Evolutionary conservation across 768 basidiomycete species (phyloP), one percentile per base, ranked within the genome.

Genomic region (Coprinopsis sp.): DNA sequence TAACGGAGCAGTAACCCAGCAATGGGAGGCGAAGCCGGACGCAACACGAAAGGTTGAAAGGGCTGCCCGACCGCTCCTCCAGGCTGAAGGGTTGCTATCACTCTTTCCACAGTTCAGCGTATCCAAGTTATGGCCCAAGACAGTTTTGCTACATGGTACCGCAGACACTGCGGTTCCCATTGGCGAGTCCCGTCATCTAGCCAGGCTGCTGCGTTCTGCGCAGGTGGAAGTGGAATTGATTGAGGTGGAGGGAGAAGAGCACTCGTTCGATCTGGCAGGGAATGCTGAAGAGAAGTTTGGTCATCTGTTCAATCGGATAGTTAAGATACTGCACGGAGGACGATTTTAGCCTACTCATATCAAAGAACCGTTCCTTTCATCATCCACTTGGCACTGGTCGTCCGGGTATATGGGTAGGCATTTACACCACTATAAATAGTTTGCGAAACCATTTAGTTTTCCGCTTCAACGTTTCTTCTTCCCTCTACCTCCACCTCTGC

Each of bases 191-290:
- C 56, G 57, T 24, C 55, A 61, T 30, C 44, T 79, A 33, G 51
- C 57, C 6, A 38, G 47, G 0, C 48, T 65, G 28, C 56, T 77
- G 23, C 51, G 51, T 29, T 46, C 54, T 4, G 58, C 55, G 13
- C 64, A 64, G 3, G 72, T 73, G 23, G 8, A 3, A 19, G 28
- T 27, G 23, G 21, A 36, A 19, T 38, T 63, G 23, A 44, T 47
- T 8, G 61, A 60, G 37, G 47, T 64, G 12, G 54, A 56, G 29
- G 64, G 61, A 10, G 59, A 59, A 47, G 77, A 78, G 34, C 81
- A 82, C 51, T 73, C 75, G 1, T 81, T 82, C 51, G 80, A 81
- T 54, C 75, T 74, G 48, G 67, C 58, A 31, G 56, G 60, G 14
- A 57, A 57, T n/a, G 75, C 73, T 4, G 76, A 77, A 47, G 61